Evolutionary conservation across 495 filamentous ascomycete species (phyloP).

Genomic region (Pseudevernia furfuracea): DNA sequence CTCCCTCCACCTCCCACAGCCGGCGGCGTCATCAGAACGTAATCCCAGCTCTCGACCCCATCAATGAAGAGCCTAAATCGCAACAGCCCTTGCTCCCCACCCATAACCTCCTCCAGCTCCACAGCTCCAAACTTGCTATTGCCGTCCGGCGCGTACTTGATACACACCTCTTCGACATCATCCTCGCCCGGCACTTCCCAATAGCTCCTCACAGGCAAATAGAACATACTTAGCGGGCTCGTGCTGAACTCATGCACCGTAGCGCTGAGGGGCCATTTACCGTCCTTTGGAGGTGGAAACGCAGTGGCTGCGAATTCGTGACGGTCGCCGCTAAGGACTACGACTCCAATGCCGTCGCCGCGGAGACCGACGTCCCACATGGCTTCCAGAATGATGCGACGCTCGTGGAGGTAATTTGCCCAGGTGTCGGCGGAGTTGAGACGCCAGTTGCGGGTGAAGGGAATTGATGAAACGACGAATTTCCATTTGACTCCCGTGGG

Average conservation of each 20-base stretch:
- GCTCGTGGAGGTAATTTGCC: constrained; percentile 79
- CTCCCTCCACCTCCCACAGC: constrained; percentile 34
- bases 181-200: constrained; percentile 41
- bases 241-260: constrained; percentile 82
- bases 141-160: constrained; percentile 82
- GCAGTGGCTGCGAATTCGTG: constrained; percentile 93
- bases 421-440: constrained; percentile 80
- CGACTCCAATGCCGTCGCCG: constrained; percentile 62
- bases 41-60: constrained; percentile 62
- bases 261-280: constrained; percentile 47
- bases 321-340: constrained; percentile 80
- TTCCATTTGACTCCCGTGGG: constrained; percentile 83
- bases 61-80: constrained; percentile 66
- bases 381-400: constrained; percentile 68
- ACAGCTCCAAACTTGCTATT: constrained; percentile 88
- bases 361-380: constrained; percentile 72
- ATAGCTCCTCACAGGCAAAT: constrained; percentile 78
- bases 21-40: constrained; percentile 47
- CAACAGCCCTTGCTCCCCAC: constrained; percentile 50
- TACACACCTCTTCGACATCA: constrained; percentile 66
- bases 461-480: constrained; percentile 76
- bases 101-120: constrained; percentile 53
- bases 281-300: constrained; percentile 61
- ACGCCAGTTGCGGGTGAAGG: constrained; percentile 96
- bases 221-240: constrained; percentile 88